Percentiles rank a stretch among this genome's conserved stretches.
Conservation (phyloP, 345 rosid genomes). For the Rubroshorea leprosula region DNA sequence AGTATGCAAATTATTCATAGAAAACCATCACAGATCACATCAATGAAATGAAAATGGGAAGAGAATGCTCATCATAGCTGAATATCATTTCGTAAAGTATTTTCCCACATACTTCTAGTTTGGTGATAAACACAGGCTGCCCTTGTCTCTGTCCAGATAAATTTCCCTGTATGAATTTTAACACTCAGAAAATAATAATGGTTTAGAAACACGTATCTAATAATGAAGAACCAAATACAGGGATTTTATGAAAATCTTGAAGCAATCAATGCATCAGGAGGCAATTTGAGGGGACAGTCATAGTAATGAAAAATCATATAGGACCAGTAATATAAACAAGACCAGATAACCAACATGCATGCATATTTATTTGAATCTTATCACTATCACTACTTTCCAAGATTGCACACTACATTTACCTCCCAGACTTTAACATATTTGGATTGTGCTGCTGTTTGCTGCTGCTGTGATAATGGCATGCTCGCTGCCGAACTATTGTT, state of each 20-base stretch:
- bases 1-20: conserved; percentile 8
- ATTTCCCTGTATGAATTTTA: conserved; percentile 57
- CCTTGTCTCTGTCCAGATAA: conserved; percentile 94
- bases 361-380: conserved; percentile 7
- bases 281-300: neutral
- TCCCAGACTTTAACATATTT: conserved; percentile 97
- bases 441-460: conserved; percentile 54
- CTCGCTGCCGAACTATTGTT: conserved; percentile 56
- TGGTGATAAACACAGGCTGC: conserved; percentile 95
- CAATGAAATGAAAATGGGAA: neutral
- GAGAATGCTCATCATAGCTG: neutral
- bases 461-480: conserved; percentile 72
- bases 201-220: neutral
- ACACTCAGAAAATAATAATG: conserved; percentile 12
- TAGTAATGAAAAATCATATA: neutral
- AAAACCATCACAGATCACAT: neutral
- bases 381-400: neutral
- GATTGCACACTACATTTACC: conserved; percentile 37
- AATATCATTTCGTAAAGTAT: conserved; percentile 4
- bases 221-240: neutral
- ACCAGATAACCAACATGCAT: neutral
- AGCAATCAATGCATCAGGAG: neutral
- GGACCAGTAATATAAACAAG: neutral
- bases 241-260: neutral
- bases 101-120: conserved; percentile 63